phyloP scores from a whole-genome alignment of 441 rosid genomes.

The Flueggea neowawraea region DNA sequence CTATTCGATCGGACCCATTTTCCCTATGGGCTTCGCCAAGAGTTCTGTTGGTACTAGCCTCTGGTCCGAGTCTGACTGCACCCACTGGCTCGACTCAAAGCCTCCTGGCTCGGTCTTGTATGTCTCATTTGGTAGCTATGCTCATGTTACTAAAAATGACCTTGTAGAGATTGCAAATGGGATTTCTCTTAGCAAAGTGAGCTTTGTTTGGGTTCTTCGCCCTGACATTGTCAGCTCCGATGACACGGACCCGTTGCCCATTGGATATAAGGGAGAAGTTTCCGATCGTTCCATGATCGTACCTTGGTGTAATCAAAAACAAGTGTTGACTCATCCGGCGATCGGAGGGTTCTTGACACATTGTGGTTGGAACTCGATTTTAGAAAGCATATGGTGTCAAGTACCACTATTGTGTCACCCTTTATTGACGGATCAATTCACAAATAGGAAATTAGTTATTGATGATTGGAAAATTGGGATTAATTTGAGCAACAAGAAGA shows the following conservation, averaged over 20 bases:
- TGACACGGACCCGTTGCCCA: constrained; percentile 41
- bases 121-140: constrained; percentile 71
- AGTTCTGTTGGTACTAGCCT: constrained; percentile 50
- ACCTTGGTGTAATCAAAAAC: constrained; percentile 56
- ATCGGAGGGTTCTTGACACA: constrained; percentile 71
- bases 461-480: constrained; percentile 70
- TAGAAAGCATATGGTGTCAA: constrained; percentile 43
- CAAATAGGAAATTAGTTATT: constrained; percentile 57
- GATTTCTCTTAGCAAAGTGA: constrained; percentile 39
- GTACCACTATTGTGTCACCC: constrained; percentile 61
- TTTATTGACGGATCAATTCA: constrained; percentile 60
- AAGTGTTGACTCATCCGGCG: constrained; percentile 37
- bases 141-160: constrained; percentile 48
- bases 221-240: constrained; percentile 45
- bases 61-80: constrained; percentile 69
- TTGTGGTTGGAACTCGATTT: constrained; percentile 67
- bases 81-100: constrained; percentile 47
- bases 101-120: constrained; percentile 54
- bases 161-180: constrained; percentile 59
- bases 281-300: constrained; percentile 41
- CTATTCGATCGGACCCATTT: constrained; percentile 60
- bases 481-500: constrained; percentile 34
- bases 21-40: constrained; percentile 29
- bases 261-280: constrained; percentile 29
- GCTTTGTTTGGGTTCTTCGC: constrained; percentile 55